phyloP scores from a whole-genome alignment of 257 asterid species.

The Lithospermum erythrorhizon region DNA sequence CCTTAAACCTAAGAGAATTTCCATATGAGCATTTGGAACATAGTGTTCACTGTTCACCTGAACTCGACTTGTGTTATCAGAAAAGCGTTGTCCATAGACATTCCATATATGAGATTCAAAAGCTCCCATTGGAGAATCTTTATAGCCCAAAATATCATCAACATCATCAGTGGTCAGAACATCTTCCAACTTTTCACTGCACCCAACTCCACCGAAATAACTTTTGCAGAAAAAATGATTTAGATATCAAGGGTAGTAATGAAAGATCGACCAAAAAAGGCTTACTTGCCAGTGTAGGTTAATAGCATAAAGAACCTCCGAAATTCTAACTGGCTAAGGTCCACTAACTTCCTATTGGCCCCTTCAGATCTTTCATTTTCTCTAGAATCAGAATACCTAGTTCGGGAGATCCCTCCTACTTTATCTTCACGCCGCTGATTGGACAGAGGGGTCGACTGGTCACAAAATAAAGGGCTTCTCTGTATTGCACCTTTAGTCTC shows the following conservation, averaged over 20 bases:
- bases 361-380: slow-evolving; percentile 3
- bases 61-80: slow-evolving; percentile 23
- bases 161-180: slow-evolving; percentile 34
- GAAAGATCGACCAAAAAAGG: slow-evolving; percentile 7
- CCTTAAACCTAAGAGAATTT: too few relatives aligned
- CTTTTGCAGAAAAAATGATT: neutral
- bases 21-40: neutral
- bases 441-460: neutral
- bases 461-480: slow-evolving; percentile 3
- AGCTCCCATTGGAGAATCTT: slow-evolving; percentile 30
- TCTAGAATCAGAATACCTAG: neutral
- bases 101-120: slow-evolving; percentile 57
- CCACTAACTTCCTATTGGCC: slow-evolving; percentile 26
- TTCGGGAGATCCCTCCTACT: neutral
- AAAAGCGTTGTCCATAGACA: slow-evolving; percentile 22
- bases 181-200: slow-evolving; percentile 46
- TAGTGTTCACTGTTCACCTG: slow-evolving; percentile 23
- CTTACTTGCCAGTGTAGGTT: slow-evolving; percentile 59
- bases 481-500: neutral
- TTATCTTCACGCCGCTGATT: neutral
- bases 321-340: slow-evolving; percentile 38
- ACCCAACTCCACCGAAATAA: neutral
- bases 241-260: neutral
- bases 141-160: slow-evolving; percentile 23
- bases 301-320: slow-evolving; percentile 53